These are phyloP conservation scores for Pseudotsuga menziesii DNA, from an alignment of 75 land plant species.

Conservation along the genomic window DNA sequence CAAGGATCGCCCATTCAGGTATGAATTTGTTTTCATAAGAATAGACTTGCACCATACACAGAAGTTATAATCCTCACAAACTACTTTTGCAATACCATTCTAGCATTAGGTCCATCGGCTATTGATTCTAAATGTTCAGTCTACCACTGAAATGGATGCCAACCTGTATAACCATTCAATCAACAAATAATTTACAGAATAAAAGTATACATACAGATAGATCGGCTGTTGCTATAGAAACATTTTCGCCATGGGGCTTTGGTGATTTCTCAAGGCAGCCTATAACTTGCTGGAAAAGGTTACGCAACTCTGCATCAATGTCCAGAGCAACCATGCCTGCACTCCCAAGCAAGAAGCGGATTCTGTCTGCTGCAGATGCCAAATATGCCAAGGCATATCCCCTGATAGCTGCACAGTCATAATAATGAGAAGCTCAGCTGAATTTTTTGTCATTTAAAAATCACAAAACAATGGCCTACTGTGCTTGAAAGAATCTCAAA, in stretches of 20 bases:
- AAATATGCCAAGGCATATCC: conserved; percentile 94
- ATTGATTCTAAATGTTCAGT: not conserved
- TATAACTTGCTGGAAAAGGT: conserved; percentile 64
- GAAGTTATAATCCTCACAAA: not conserved
- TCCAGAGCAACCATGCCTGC: conserved; percentile 99
- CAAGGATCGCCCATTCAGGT: no score
- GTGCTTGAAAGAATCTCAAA: not conserved
- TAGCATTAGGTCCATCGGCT: not conserved
- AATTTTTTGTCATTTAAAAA: not conserved
- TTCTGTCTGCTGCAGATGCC: conserved; percentile 87
- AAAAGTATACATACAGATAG: conserved; percentile 69
- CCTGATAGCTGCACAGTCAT: conserved; percentile 75
- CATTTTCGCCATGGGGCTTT: conserved; percentile 77
- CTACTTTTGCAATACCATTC: not conserved
- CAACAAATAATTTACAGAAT: not conserved
- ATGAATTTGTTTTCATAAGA: not conserved
- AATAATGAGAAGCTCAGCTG: not conserved
- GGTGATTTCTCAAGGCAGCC: conserved; percentile 84
- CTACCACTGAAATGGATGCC: not conserved
- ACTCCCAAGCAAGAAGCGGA: conserved; percentile 76
- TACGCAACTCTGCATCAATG: conserved; percentile 71
- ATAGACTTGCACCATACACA: not conserved
- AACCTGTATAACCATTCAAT: not conserved
- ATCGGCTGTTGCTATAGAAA: conserved; percentile 52
- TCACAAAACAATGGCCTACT: not conserved